Conservation (phyloP, 1,284 basidiomycete species). For the Tilletia walkeri region DNA sequence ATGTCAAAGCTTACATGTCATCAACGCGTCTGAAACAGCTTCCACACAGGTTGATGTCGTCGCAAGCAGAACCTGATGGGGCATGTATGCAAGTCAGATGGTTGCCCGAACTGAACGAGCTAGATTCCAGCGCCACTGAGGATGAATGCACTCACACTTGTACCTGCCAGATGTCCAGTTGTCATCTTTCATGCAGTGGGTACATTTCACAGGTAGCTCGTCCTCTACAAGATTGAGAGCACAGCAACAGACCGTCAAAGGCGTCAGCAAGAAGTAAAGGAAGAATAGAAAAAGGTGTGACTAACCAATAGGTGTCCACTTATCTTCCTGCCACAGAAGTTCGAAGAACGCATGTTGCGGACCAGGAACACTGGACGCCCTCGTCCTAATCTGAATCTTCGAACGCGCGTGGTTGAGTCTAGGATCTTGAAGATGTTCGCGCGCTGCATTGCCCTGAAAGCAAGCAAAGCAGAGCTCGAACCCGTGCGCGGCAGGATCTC, state of each 20-base stretch:
- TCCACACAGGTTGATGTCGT: constrained; percentile 13
- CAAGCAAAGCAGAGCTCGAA: constrained; percentile 15
- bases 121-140: too few species aligned
- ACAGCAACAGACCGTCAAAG: background rate
- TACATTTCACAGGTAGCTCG: background rate
- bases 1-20: background rate
- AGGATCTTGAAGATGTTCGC: constrained; percentile 8
- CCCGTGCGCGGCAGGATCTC: background rate
- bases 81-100: too few species aligned
- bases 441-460: constrained; percentile 9
- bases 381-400: too few species aligned
- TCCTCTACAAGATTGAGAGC: background rate
- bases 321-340: constrained; percentile 11
- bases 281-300: background rate
- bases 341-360: constrained; percentile 18
- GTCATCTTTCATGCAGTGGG: constrained; percentile 14
- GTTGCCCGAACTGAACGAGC: too few species aligned
- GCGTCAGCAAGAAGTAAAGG: background rate
- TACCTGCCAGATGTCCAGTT: constrained; percentile 2
- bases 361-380: background rate
- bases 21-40: constrained; percentile 12
- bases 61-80: background rate
- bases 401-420: background rate
- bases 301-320: constrained; percentile 14
- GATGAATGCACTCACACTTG: background rate